Evolutionary conservation across 148 eudicot genomes (phyloP).

Genomic region (Mesembryanthemum crystallinum): DNA sequence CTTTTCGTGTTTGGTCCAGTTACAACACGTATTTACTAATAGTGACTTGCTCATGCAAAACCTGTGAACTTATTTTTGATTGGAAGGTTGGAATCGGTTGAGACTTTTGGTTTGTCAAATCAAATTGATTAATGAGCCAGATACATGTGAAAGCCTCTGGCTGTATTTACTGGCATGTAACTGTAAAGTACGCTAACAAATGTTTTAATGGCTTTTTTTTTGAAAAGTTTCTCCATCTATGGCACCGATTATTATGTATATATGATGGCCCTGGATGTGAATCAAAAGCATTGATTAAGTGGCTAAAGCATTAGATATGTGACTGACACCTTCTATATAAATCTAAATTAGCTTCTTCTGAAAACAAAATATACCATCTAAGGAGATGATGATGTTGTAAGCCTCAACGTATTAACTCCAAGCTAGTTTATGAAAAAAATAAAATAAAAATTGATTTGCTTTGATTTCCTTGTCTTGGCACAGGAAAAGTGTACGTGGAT

Average conservation of each 20-base stretch:
- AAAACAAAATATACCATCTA: background rate
- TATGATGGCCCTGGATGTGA: background rate
- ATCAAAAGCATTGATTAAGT: background rate
- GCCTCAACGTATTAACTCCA: background rate
- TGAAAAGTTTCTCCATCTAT: background rate
- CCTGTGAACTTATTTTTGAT: background rate
- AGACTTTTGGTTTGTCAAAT: background rate
- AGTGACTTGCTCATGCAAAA: background rate
- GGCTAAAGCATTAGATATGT: background rate
- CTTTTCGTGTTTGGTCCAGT: background rate
- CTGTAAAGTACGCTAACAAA: too few relatives aligned
- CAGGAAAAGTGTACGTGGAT: conserved; percentile 89
- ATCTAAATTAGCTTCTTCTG: background rate
- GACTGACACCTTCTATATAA: background rate
- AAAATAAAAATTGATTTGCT: background rate
- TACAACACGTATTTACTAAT: background rate
- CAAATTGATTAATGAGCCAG: background rate
- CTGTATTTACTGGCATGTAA: too few relatives aligned
- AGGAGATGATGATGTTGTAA: background rate
- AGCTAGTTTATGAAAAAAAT: background rate
- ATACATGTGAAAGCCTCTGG: background rate
- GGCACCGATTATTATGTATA: background rate
- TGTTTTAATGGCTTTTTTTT: too few relatives aligned
- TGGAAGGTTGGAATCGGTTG: background rate
- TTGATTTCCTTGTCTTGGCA: background rate